Evolutionary conservation across 495 filamentous ascomycete genomes (phyloP).

Genomic region (Corynascus novoguineensis): DNA sequence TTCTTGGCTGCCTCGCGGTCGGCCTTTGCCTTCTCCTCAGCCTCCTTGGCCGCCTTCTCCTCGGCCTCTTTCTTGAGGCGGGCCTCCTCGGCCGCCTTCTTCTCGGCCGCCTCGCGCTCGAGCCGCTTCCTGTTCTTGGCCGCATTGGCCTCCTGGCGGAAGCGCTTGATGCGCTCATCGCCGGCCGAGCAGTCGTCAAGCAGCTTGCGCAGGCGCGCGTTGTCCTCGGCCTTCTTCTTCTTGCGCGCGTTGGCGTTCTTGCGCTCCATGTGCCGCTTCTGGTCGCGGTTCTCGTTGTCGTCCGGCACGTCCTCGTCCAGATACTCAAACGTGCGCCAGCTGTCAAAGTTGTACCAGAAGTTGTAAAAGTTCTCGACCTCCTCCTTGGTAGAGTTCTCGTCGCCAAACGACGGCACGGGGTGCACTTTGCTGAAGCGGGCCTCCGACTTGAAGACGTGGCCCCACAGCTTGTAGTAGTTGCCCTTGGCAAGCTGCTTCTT

Average conservation of each 20-base stretch:
- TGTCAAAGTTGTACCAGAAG: constrained; percentile 99
- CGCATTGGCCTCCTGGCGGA: constrained; percentile 83
- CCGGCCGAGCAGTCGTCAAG: constrained; percentile 75
- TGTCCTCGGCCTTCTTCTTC: constrained; percentile 99
- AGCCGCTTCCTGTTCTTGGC: constrained; percentile 89
- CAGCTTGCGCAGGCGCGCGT: constrained; percentile 75
- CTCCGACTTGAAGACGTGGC: constrained; percentile 79
- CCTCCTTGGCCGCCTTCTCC: constrained; percentile 86
- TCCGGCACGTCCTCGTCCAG: constrained; percentile 98
- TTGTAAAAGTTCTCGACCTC: constrained; percentile 95
- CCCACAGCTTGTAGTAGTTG: constrained; percentile 94
- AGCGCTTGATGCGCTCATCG: constrained; percentile 95
- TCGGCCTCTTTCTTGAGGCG: constrained; percentile 73
- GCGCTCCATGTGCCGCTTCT: constrained; percentile 94
- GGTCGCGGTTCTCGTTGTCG: constrained; percentile 97
- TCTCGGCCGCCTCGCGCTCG: constrained; percentile 87
- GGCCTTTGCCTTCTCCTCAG: constrained; percentile 89
- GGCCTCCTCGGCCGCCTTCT: constrained; percentile 73
- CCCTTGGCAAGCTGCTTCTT: constrained; percentile 83
- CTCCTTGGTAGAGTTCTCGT: constrained; percentile 79
- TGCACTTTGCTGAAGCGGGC: constrained; percentile 84
- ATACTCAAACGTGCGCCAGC: constrained; percentile 96
- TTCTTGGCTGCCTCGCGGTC: constrained; percentile 90
- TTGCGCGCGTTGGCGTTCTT: constrained; percentile 97
- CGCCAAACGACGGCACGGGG: constrained; percentile 78